phyloP scores from a whole-genome alignment of 2,329 filamentous ascomycete genomes.

The Tolypocladium sp. region DNA sequence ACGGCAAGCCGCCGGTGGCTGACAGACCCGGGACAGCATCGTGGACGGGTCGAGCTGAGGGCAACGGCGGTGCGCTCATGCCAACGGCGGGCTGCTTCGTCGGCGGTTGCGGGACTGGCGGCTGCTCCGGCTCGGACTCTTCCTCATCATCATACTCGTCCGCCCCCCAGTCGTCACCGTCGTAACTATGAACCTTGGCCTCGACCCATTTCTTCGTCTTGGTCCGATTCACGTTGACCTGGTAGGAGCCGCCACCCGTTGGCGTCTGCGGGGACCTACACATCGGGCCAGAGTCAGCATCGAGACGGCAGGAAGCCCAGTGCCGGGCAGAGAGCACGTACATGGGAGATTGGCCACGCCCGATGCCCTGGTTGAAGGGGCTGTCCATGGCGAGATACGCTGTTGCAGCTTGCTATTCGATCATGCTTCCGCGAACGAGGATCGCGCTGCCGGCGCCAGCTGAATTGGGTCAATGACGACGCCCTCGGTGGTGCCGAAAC shows the following conservation, averaged over 20 bases:
- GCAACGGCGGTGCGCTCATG: background rate
- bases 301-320: background rate
- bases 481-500: background rate
- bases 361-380: constrained; percentile 17
- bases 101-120: constrained; percentile 8
- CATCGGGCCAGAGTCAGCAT: constrained; percentile 6
- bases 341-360: constrained; percentile 17
- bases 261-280: constrained; percentile 21
- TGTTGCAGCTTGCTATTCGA: background rate
- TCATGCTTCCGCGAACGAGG: constrained; percentile 1
- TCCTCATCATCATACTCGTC: constrained; percentile 51
- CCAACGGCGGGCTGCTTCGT: background rate
- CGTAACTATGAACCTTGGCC: constrained; percentile 77
- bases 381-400: constrained; percentile 16
- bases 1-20: constrained; percentile 1
- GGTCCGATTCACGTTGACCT: constrained; percentile 76
- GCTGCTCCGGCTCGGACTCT: constrained; percentile 19
- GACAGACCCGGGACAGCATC: background rate
- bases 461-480: background rate
- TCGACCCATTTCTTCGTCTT: constrained; percentile 96
- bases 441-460: background rate
- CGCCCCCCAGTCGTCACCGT: constrained; percentile 87
- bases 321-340: constrained; percentile 8
- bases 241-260: constrained; percentile 42
- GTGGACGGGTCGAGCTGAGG: background rate